Evolutionary conservation across 1,139 yeast genomes (phyloP).

Genomic region (Pichia sp.): DNA sequence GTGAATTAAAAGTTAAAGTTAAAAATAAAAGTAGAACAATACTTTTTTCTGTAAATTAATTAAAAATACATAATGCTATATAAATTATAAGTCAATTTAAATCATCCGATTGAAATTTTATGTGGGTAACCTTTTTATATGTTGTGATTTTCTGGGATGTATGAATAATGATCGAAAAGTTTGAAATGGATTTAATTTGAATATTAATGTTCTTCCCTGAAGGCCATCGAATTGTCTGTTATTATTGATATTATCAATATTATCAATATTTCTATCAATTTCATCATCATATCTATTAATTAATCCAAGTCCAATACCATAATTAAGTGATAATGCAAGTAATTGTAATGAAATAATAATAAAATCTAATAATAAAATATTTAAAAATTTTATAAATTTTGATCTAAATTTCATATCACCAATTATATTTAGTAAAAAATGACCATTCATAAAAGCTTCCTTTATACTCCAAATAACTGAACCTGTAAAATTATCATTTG

Average conservation of each 20-base stretch:
- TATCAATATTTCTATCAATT: conserved; percentile 23
- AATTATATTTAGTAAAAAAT: conserved; percentile 34
- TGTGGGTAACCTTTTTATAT: no score
- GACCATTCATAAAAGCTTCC: conserved; percentile 28
- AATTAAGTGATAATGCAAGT: conserved; percentile 30
- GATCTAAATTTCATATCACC: conserved; percentile 37
- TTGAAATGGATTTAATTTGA: conserved; percentile 30
- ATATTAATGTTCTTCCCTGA: conserved; percentile 34
- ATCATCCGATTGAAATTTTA: no score
- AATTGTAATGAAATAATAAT: conserved; percentile 29
- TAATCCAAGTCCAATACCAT: conserved; percentile 29
- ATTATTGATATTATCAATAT: no score
- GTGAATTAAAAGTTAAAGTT: no score
- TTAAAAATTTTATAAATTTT: conserved; percentile 28
- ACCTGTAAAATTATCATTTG: not conserved
- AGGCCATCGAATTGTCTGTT: conserved; percentile 37
- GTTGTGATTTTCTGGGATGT: not conserved
- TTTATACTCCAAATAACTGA: conserved; percentile 24
- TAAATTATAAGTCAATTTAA: no score
- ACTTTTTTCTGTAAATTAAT: no score
- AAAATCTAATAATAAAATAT: conserved; percentile 29
- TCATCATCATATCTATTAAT: conserved; percentile 17
- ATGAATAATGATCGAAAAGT: not conserved
- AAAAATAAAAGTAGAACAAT: no score
- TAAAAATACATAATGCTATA: no score